Base-by-base conservation (phyloP, 768 basidiomycete species). In the Amanita exitialis region DNA sequence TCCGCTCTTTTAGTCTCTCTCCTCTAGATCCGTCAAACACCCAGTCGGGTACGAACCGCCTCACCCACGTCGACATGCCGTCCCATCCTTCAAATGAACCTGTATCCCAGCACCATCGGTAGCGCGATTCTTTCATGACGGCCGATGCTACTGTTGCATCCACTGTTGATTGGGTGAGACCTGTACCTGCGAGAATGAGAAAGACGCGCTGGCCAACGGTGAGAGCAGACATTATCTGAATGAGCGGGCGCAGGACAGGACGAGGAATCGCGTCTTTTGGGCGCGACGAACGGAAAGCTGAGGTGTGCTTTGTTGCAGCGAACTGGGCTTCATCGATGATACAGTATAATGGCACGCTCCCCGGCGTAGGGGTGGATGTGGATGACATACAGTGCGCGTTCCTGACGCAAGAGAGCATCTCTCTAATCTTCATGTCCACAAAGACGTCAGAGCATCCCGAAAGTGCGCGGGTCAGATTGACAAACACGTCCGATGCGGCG, bases 261-360 rank as follows among this genome's bases (percentile, higher is more conserved):
- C 73, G 68, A 45, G 64, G 62, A 21, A 15, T 55, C 3, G 61
- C 64, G 16, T 63, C 64, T 28, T 66, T 63, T 38, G 46, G 13
- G 6, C 4, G 5, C 49, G 64, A 63, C 4, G 69, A 72, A 44
- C 67, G 66, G 54, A 75, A 74, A 1, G 72, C 64, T 1, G 58
- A 49, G 20, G 54, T 61, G 38, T 68, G 68, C 44, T 70, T 65
- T 0, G 66, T 69, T 1, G 71, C 72, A 5, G 74, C 71, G 42
- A 67, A 63, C 53, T 75, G 72, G 9, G 70, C 72, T 58, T 75
- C 72, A 44, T 75, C 73, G 6, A 75, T 62, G 13, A 75, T 66
- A 52, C 70, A 72, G 56, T 73, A 75, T 18, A 75, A 53, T 5
- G 71, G 69, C 4, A 62, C 65, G 48, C 64, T 61, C 15, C 44